phyloP scores from a whole-genome alignment of 2,329 filamentous ascomycete genomes.

The Conoideocrella luteorostrata region DNA sequence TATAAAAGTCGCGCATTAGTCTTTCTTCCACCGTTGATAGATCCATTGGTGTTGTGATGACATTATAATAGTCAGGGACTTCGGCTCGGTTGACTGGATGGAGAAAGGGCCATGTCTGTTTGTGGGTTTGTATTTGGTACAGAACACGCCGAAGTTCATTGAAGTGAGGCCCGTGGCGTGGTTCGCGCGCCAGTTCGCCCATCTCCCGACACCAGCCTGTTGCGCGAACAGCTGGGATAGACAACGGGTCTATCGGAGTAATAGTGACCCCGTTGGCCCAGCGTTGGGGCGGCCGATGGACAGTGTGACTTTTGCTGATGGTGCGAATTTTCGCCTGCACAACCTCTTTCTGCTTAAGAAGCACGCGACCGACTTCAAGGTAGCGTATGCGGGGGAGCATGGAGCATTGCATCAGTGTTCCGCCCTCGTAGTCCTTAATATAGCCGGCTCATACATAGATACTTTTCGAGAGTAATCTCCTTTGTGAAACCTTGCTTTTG shows the following conservation, averaged over 20 bases:
- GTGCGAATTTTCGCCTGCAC: constrained; percentile 92
- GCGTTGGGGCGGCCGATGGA: constrained; percentile 77
- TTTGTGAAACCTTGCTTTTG: constrained; percentile 99
- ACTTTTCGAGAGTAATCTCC: constrained; percentile 85
- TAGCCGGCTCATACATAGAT: constrained; percentile 99
- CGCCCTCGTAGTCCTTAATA: constrained; percentile 98
- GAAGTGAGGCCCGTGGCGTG: constrained; percentile 93
- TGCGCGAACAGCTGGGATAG: constrained; percentile 79
- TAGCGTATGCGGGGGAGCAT: constrained; percentile 96
- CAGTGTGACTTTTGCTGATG: constrained; percentile 79
- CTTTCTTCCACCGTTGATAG: constrained; percentile 92
- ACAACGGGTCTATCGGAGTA: constrained; percentile 81
- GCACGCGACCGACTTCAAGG: constrained; percentile 85
- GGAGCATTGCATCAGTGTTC: constrained; percentile 98
- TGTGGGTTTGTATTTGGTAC: constrained; percentile 92
- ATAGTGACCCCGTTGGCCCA: constrained; percentile 71
- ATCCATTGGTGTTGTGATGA: constrained; percentile 98
- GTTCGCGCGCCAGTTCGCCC: constrained; percentile 92
- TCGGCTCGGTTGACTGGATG: constrained; percentile 92
- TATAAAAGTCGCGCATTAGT: constrained; percentile 77
- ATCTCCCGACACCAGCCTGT: constrained; percentile 96
- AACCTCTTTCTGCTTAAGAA: constrained; percentile 93
- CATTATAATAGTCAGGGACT: constrained; percentile 97
- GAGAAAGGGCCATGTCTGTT: constrained; percentile 88
- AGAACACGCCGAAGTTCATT: constrained; percentile 88